These are phyloP conservation scores for Penicillium sclerotigenum DNA, from an alignment of 2,329 filamentous ascomycete species.

Conservation along the genomic window DNA sequence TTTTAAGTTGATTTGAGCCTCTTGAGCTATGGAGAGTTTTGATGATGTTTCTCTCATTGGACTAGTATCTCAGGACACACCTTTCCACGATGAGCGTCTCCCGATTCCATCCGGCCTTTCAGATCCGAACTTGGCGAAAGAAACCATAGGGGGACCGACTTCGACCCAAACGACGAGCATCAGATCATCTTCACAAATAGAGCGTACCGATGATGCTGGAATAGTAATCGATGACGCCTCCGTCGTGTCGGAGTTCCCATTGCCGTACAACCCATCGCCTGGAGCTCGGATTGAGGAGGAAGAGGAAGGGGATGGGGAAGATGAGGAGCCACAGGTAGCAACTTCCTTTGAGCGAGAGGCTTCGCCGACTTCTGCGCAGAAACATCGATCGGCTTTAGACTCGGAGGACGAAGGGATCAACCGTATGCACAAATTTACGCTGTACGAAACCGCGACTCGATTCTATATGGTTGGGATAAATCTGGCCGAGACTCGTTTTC, in stretches of 20 bases:
- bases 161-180: conserved; percentile 14
- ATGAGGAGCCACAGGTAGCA: conserved; percentile 45
- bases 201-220: conserved; percentile 18
- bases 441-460: conserved; percentile 90
- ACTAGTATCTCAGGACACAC: conserved; percentile 15
- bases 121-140: conserved; percentile 13
- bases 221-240: conserved; percentile 13
- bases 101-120: not conserved
- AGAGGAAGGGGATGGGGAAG: conserved; percentile 38
- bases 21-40: conserved; percentile 38
- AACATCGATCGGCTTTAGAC: conserved; percentile 36
- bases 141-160: conserved; percentile 8
- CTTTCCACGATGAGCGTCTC: conserved; percentile 16
- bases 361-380: conserved; percentile 38
- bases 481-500: conserved; percentile 80
- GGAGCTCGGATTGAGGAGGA: conserved; percentile 32
- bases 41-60: conserved; percentile 34
- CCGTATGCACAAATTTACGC: conserved; percentile 91
- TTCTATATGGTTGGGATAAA: conserved; percentile 96
- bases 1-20: not conserved
- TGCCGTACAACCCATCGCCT: conserved; percentile 33
- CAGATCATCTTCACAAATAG: conserved; percentile 2
- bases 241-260: conserved; percentile 26
- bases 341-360: conserved; percentile 46
- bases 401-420: conserved; percentile 48